phyloP scores from a whole-genome alignment of 305 asterid genomes.

The Ajuga reptans region DNA sequence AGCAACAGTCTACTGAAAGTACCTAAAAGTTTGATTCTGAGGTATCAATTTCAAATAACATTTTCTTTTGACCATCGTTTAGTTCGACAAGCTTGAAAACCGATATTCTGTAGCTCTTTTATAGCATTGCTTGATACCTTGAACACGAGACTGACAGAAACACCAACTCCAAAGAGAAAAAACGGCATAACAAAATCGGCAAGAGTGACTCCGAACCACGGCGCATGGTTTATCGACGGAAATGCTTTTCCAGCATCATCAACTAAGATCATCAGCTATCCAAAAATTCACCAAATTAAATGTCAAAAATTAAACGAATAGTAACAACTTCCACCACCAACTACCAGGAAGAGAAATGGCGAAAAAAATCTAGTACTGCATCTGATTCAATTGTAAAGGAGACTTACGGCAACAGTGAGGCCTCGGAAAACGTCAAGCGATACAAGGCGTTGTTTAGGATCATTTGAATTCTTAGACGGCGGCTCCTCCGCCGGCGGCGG shows the following conservation, averaged over 20 bases:
- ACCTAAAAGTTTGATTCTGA: not conserved
- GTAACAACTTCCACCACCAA: not conserved
- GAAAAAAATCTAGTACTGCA: not conserved
- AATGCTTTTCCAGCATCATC: conserved; percentile 89
- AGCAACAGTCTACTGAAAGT: not conserved
- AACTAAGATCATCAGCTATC: conserved; percentile 79
- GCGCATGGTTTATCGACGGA: conserved; percentile 77
- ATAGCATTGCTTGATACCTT: conserved; percentile 39
- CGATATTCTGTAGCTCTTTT: not conserved
- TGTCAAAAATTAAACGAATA: not conserved
- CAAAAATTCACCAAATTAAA: not conserved
- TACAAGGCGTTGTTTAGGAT: conserved; percentile 49
- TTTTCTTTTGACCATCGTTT: not conserved
- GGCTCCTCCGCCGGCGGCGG: conserved; percentile 23
- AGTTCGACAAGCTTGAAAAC: conserved; percentile 11
- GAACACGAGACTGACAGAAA: conserved; percentile 62
- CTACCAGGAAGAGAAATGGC: not conserved
- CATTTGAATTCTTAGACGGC: conserved; percentile 25
- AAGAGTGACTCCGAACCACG: conserved; percentile 85
- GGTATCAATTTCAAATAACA: not conserved
- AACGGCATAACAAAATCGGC: conserved; percentile 96
- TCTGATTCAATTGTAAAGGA: conserved; percentile 12
- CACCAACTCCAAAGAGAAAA: conserved; percentile 79
- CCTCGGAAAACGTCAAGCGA: conserved; percentile 88
- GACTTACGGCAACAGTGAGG: conserved; percentile 62